Evolutionary conservation across 768 basidiomycete genomes (phyloP), one percentile per base, ranked within the genome.

Genomic region (Pleurotus djamor): DNA sequence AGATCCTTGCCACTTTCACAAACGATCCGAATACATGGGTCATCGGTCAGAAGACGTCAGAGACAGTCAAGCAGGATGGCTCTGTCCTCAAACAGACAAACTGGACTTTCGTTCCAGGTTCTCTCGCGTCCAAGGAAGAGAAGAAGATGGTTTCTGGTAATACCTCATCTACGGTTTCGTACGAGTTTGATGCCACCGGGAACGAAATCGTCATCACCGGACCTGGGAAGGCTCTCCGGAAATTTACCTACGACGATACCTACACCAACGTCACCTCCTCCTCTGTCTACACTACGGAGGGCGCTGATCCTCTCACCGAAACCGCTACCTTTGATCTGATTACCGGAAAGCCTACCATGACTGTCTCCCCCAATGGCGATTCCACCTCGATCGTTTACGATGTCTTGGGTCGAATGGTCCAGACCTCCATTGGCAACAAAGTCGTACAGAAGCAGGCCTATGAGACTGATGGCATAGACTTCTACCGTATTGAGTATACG

Each of bases 11-110:
- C 7, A 52, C 48, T 28, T 59, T 28, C 38, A 32, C 51, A 6
- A 61, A 58, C 28, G 2, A 37, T 9, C 35, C 57, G 8, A 33
- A 12, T 16, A 16, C 36, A 2, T 61, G 60, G 60, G 60, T 61
- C 41, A 50, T 61, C 33, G 60, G 60, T n/a, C 48, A 58, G 14
- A 61, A 61, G 34, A 59, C 47, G 36, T 17, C 14, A 9, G 48
- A 57, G 28, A 41, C 47, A 7, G 60, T 54, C n/a, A 54, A 36
- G 16, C n/a, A 17, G 6, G 52, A 17, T 10, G 7, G 10, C 6
- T n/a, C 35, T 14, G 21, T 17, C 17, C 16, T 54, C 8, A 54
- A 54, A 8, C 52, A 54, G 10, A 37, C 14, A 9, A 36, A 9
- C n/a, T 14, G 9, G 6, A 4, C 4, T 1, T 54, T 14, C 17